phyloP scores from a whole-genome alignment of 2,329 filamentous ascomycete genomes.

The Didymellaceae sp. region DNA sequence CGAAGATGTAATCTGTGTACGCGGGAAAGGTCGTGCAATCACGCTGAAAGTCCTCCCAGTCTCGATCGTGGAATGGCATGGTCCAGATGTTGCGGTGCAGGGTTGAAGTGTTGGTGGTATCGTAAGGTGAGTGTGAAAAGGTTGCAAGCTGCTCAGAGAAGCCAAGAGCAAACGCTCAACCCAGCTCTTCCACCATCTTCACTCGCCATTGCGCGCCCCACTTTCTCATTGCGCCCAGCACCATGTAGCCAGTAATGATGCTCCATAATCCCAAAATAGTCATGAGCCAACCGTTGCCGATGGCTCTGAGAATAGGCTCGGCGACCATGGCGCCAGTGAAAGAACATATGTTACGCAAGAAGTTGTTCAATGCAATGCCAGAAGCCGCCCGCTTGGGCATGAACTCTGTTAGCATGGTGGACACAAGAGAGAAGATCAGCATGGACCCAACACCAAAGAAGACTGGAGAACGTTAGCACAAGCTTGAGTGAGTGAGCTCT shows the following conservation, averaged over 20 bases:
- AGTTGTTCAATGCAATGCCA: slow-evolving; percentile 51
- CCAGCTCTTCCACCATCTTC: slow-evolving; percentile 60
- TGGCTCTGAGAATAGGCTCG: slow-evolving; percentile 42
- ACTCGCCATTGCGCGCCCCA: slow-evolving; percentile 69
- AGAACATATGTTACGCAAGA: slow-evolving; percentile 47
- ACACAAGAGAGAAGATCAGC: slow-evolving; percentile 48
- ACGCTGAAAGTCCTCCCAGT: slow-evolving; percentile 28
- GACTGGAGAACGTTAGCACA: slow-evolving; percentile 19
- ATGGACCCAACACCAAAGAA: slow-evolving; percentile 51
- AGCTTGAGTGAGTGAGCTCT: no score
- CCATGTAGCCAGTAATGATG: slow-evolving; percentile 54
- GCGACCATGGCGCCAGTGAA: slow-evolving; percentile 48
- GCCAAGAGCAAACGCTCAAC: slow-evolving; percentile 20
- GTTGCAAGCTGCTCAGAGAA: neutral
- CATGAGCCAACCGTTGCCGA: slow-evolving; percentile 51
- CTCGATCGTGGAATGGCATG: slow-evolving; percentile 26
- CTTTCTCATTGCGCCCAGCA: slow-evolving; percentile 67
- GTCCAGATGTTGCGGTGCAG: neutral
- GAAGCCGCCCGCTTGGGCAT: slow-evolving; percentile 46
- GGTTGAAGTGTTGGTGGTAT: neutral
- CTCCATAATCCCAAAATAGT: slow-evolving; percentile 53
- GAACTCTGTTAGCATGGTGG: slow-evolving; percentile 52
- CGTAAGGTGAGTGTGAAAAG: neutral
- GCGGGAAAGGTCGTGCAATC: slow-evolving; percentile 31
- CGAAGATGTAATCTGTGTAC: slow-evolving; percentile 31